Evolutionary conservation across 2,329 filamentous ascomycete genomes (phyloP).

Genomic region (Microdochium trichocladiopsis): DNA sequence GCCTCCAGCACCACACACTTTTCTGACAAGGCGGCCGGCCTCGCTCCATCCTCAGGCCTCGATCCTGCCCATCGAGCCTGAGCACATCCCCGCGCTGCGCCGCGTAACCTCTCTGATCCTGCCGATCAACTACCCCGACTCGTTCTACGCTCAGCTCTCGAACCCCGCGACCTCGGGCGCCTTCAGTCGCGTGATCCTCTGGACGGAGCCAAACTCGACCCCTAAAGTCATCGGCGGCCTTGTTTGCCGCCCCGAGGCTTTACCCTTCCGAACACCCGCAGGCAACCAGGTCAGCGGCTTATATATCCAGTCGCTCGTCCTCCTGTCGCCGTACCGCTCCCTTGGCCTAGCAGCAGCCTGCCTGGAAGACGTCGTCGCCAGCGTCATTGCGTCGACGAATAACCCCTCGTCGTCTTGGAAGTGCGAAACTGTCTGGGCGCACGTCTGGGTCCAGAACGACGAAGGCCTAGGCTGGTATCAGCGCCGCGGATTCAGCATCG

Average conservation of each 20-base stretch:
- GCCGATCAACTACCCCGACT: constrained; percentile 55
- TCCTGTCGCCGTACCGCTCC: constrained; percentile 56
- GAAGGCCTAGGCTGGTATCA: constrained; percentile 58
- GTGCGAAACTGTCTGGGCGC: constrained; percentile 48
- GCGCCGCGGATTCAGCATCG: constrained; percentile 46
- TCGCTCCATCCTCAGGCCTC: constrained; percentile 39
- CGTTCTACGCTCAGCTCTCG: constrained; percentile 51
- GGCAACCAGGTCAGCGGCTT: constrained; percentile 34
- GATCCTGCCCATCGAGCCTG: constrained; percentile 41
- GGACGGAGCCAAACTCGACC: constrained; percentile 33
- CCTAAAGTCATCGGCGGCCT: constrained; percentile 53
- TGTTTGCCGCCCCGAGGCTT: constrained; percentile 55
- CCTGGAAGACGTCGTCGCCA: constrained; percentile 41
- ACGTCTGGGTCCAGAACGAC: constrained; percentile 62
- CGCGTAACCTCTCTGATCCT: constrained; percentile 61
- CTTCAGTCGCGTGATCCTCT: constrained; percentile 55
- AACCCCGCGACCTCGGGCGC: constrained; percentile 40
- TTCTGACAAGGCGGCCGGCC: constrained; percentile 10
- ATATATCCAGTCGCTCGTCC: constrained; percentile 58
- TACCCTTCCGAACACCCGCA: constrained; percentile 21
- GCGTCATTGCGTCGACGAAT: constrained; percentile 21
- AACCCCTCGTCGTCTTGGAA: constrained; percentile 24
- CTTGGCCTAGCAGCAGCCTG: constrained; percentile 53
- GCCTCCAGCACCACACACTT: constrained; percentile 7
- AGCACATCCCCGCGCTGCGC: constrained; percentile 50